phyloP scores from a whole-genome alignment of 306 rosid species.

The Quercus wislizeni region DNA sequence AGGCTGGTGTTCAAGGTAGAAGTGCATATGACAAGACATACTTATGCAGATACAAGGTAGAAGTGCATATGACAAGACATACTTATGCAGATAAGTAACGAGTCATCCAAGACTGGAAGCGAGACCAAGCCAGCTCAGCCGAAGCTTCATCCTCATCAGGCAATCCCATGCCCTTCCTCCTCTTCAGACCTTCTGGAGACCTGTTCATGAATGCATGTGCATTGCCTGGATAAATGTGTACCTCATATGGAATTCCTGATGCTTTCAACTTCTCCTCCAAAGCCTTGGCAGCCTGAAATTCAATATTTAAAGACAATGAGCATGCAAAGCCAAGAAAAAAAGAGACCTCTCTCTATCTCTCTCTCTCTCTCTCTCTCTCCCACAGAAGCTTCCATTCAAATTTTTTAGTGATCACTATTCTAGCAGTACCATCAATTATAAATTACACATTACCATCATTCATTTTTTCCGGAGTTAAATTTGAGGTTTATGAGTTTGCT shows the following conservation, averaged over 20 bases:
- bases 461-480: not conserved
- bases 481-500: not conserved
- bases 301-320: conserved; percentile 13
- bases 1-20: not conserved
- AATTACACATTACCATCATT: not conserved
- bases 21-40: conserved; percentile 8
- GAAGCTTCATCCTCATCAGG: conserved; percentile 72
- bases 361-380: not conserved
- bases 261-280: conserved; percentile 87
- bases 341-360: not conserved
- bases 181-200: conserved; percentile 70
- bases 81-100: conserved; percentile 43
- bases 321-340: not conserved
- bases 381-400: not conserved
- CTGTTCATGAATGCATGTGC: conserved; percentile 94
- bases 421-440: not conserved
- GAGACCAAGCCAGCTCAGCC: conserved; percentile 89
- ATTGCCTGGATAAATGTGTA: conserved; percentile 70
- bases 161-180: conserved; percentile 90
- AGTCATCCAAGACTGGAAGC: conserved; percentile 85
- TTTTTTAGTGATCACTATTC: not conserved
- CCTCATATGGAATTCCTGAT: conserved; percentile 79
- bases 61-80: not conserved
- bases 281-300: conserved; percentile 76
- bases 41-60: conserved; percentile 32